A percentile compares a stretch with the other conserved stretches of the same genome.
These are phyloP conservation scores for Podospora pseudoanserina DNA, from an alignment of 495 filamentous ascomycete species.

Conservation along the genomic window DNA sequence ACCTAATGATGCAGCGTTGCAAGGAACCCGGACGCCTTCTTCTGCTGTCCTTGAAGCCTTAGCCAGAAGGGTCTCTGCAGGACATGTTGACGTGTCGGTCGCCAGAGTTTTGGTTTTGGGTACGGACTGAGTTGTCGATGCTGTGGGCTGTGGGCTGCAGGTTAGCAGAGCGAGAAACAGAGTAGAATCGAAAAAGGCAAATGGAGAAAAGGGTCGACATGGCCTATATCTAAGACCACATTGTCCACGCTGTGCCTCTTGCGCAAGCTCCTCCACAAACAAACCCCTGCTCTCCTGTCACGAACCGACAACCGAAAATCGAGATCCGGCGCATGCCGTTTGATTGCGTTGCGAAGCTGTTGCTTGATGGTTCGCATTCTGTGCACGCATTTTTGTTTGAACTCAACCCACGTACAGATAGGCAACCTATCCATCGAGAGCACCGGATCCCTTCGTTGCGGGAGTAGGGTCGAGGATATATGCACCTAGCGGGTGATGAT, in stretches of 20 bases:
- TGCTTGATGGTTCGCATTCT: neutral
- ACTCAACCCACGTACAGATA: neutral
- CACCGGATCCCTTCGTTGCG: neutral
- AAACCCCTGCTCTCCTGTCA: constrained; percentile 6
- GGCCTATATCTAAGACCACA: constrained; percentile 19
- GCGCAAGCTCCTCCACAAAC: constrained; percentile 13
- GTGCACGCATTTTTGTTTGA: neutral
- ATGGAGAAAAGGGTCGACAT: constrained; percentile 12
- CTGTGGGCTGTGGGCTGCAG: constrained; percentile 6
- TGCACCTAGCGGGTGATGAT: neutral
- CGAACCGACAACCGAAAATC: neutral
- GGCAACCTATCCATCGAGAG: neutral
- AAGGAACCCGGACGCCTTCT: constrained; percentile 18
- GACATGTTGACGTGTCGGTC: constrained; percentile 27
- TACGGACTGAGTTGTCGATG: constrained; percentile 20
- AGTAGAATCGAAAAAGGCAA: constrained; percentile 9
- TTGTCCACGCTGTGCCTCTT: constrained; percentile 16
- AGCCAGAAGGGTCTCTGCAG: constrained; percentile 20
- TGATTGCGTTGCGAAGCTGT: constrained; percentile 4
- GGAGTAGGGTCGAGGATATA: neutral
- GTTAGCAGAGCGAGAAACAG: constrained; percentile 10
- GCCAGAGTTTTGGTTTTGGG: constrained; percentile 8
- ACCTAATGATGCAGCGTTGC: constrained; percentile 16
- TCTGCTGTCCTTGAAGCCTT: constrained; percentile 4
- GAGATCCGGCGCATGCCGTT: constrained; percentile 1